Conservation (phyloP, 148 eudicot genomes). For the Cornus suecica region DNA sequence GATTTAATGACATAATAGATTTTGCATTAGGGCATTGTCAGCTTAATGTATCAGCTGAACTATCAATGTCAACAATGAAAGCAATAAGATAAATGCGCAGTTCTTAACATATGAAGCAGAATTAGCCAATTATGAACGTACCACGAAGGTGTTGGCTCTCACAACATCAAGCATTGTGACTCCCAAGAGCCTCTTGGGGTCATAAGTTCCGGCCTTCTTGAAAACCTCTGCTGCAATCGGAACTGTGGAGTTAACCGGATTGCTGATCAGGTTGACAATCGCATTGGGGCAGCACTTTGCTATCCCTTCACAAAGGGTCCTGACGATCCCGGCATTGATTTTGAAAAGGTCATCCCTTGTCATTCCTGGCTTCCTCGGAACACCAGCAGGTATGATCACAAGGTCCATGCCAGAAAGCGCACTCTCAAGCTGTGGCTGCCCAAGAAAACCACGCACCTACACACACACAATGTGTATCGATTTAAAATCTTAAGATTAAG, state of each 20-base stretch:
- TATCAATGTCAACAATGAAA: not conserved
- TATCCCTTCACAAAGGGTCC: conserved; percentile 84
- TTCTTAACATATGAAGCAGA: not conserved
- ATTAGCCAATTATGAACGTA: conserved; percentile 24
- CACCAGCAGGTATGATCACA: conserved; percentile 91
- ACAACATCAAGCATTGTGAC: conserved; percentile 98
- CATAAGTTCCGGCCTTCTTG: conserved; percentile 95
- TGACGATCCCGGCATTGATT: conserved; percentile 96
- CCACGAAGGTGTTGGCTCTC: conserved; percentile 98
- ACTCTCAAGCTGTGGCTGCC: conserved; percentile 71
- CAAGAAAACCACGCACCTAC: conserved; percentile 86
- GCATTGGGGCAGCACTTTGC: conserved; percentile 86
- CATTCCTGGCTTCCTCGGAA: conserved; percentile 99
- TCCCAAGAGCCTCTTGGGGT: conserved; percentile 85
- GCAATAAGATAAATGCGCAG: not conserved
- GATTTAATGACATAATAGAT: not conserved
- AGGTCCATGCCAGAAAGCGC: conserved; percentile 92
- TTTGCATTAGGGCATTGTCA: not conserved
- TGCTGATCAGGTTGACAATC: conserved; percentile 85
- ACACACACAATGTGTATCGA: not conserved
- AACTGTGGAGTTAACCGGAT: conserved; percentile 95
- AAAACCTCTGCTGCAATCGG: conserved; percentile 97
- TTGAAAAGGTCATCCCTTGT: conserved; percentile 97
- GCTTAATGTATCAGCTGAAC: not conserved
- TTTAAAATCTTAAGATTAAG: not conserved